phyloP scores from a whole-genome alignment of 352 stramenopile species.

The Aphanomyces astaci region DNA sequence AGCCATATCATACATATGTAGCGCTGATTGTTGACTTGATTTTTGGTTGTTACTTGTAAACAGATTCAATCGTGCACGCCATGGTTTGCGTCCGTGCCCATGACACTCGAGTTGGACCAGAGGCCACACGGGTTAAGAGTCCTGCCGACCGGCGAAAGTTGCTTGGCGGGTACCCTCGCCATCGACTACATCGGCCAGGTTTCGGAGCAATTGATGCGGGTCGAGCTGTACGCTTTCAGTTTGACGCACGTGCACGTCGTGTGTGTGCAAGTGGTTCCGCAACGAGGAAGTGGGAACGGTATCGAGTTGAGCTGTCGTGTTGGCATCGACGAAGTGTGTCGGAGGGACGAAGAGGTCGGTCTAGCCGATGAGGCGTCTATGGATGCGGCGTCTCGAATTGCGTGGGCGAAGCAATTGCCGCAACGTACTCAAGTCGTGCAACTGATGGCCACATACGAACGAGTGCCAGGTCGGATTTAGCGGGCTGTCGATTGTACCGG shows the following conservation, averaged over 20 bases:
- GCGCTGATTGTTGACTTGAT: too few relatives aligned
- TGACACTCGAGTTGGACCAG: neutral
- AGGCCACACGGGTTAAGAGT: neutral
- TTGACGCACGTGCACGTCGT: neutral
- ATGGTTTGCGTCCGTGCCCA: conserved; percentile 5
- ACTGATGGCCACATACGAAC: neutral
- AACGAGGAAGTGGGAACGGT: neutral
- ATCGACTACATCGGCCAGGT: conserved; percentile 13
- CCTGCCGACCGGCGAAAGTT: conserved; percentile 9
- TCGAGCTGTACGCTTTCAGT: neutral
- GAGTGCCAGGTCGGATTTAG: neutral
- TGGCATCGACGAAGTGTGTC: neutral
- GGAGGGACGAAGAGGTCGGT: neutral
- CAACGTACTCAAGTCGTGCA: neutral
- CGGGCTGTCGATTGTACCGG: too few relatives aligned
- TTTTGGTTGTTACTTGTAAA: neutral
- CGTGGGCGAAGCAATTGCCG: neutral
- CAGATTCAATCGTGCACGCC: conserved; percentile 5
- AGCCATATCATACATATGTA: neutral
- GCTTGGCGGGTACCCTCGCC: conserved; percentile 7
- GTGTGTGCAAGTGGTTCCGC: neutral
- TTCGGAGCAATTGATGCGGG: neutral
- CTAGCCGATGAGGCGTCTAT: neutral
- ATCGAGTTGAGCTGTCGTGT: neutral
- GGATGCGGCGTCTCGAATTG: neutral